Percentiles rank a stretch among this genome's conserved stretches.
Evolutionary conservation across 768 basidiomycete genomes (phyloP).

Genomic region (Gloeostereum incarnatum): DNA sequence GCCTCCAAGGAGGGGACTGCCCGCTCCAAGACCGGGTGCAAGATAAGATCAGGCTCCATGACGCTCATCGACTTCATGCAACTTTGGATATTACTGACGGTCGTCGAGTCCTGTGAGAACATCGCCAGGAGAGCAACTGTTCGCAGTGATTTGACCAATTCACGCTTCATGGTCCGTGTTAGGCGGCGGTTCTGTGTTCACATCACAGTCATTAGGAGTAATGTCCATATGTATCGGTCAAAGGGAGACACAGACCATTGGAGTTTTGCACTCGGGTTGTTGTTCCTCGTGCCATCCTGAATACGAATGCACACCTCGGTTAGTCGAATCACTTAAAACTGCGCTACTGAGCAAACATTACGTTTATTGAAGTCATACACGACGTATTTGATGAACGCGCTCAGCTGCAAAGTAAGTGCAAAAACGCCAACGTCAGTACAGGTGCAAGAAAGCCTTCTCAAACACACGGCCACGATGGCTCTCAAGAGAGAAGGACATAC

Average conservation of each 20-base stretch:
- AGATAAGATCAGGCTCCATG: constrained; percentile 81
- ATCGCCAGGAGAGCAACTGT: constrained; percentile 83
- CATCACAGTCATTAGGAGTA: constrained; percentile 3
- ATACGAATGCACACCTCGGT: too few species aligned
- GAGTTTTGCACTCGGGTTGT: constrained; percentile 72
- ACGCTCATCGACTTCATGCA: constrained; percentile 76
- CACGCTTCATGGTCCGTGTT: constrained; percentile 69
- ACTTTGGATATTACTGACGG: constrained; percentile 68
- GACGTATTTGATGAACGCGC: constrained; percentile 78
- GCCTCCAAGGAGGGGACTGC: constrained; percentile 84
- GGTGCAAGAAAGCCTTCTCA: not conserved
- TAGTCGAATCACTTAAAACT: not conserved
- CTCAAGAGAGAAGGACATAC: constrained; percentile 27
- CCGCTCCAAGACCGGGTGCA: constrained; percentile 74
- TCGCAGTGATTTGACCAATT: constrained; percentile 74
- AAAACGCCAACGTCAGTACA: constrained; percentile 4
- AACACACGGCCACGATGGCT: constrained; percentile 5
- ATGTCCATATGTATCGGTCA: too few species aligned
- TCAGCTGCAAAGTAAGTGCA: constrained; percentile 34
- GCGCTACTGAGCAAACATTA: constrained; percentile 15
- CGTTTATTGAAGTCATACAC: constrained; percentile 83
- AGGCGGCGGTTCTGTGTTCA: constrained; percentile 57
- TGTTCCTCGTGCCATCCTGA: constrained; percentile 76
- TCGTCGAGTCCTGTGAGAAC: constrained; percentile 76
- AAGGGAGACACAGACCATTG: constrained; percentile 28